These are phyloP conservation scores for Saccharata proteae DNA, from an alignment of 2,329 filamentous ascomycete species.

Conservation along the genomic window DNA sequence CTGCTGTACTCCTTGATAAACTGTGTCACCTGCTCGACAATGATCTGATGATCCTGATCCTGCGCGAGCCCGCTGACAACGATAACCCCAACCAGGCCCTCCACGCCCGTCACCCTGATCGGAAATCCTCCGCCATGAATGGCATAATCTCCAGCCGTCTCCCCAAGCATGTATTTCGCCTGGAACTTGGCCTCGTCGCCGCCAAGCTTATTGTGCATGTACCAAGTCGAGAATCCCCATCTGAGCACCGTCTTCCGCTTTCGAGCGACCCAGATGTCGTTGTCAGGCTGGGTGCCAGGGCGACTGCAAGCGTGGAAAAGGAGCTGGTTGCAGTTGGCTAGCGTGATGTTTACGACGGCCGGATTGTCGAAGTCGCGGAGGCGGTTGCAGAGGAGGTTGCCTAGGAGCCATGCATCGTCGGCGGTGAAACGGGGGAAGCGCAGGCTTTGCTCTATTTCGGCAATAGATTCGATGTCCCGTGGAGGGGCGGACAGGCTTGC, in stretches of 20 bases:
- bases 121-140: constrained; percentile 71
- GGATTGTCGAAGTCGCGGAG: constrained; percentile 42
- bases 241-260: constrained; percentile 62
- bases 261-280: constrained; percentile 49
- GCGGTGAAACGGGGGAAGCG: constrained; percentile 47
- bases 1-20: constrained; percentile 25
- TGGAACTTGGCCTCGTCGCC: constrained; percentile 54
- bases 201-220: constrained; percentile 54
- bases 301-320: constrained; percentile 61
- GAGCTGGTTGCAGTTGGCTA: constrained; percentile 45
- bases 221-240: constrained; percentile 60
- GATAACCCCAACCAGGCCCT: constrained; percentile 63
- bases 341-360: constrained; percentile 51
- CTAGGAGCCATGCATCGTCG: constrained; percentile 53
- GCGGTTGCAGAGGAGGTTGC: constrained; percentile 51
- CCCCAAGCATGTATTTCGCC: constrained; percentile 50
- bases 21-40: constrained; percentile 55
- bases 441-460: constrained; percentile 30
- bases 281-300: constrained; percentile 56
- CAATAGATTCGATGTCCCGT: constrained; percentile 27
- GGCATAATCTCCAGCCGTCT: constrained; percentile 49
- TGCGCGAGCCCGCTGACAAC: constrained; percentile 67
- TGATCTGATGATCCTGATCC: constrained; percentile 64
- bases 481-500: constrained; percentile 20
- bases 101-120: constrained; percentile 58